Evolutionary conservation across 2,329 filamentous ascomycete species (phyloP), one percentile per base, ranked within the genome.

Genomic region (Stylonectria norvegica): DNA sequence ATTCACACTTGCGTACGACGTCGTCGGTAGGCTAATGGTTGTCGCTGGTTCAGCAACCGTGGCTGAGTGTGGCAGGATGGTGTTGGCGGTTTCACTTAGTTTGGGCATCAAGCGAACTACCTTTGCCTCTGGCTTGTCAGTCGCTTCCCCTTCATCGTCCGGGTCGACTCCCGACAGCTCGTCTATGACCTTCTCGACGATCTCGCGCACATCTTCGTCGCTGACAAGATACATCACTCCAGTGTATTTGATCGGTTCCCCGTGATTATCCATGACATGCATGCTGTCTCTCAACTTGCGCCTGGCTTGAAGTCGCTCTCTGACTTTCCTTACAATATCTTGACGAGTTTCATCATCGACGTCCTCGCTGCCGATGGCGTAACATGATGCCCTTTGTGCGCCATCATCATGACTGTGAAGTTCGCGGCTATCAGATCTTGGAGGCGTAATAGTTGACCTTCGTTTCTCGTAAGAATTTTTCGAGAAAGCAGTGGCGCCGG

Each of bases 11-110:
- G 62, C 43, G 20, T 63, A 64, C 2, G 58, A 55, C 9, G 62
- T 58, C 23, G 45, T 52, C 5, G 64, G 62, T 17, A 59, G 16
- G 41, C 50, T 65, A 29, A 66, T 57, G 1, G 63, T 67, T 2
- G 59, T 65, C 4, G 59, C 58, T 31, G 63, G 58, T 29, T 63
- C 61, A 12, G 55, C 55, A 8, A 40, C 32, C 5, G 46, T 49
- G 5, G 50, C 48, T 14, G 48, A 45, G 7, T 50, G 52, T 5
- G 55, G 50, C 11, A 52, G 42, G 20, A 65, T 62, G 1, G 50
- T 41, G 9, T 53, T 53, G 11, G 31, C 40, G 8, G 22, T 38
- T 14, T 48, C 51, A 6, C 59, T 47, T 4, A 58, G 38, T 6
- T 42, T 53, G 20, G 49, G 50, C 5, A 54, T 39, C 10, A 40